Percentiles rank a stretch among this genome's conserved stretches.
Conservation (phyloP, 192 early-diverging fungal genomes). For the Rhizophlyctis rosea region DNA sequence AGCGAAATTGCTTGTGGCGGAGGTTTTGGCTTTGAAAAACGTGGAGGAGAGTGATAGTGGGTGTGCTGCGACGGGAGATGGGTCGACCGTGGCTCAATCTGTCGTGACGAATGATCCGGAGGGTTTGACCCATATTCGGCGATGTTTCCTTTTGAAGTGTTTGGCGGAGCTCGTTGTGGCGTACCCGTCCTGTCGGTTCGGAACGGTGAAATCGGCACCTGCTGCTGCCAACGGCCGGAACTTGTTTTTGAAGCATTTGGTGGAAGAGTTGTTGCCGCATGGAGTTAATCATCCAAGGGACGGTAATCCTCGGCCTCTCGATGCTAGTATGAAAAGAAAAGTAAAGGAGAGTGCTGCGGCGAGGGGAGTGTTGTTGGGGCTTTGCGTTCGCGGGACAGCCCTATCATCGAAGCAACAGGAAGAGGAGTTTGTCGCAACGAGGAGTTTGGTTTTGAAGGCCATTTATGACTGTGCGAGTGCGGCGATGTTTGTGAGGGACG, state of each 20-base stretch:
- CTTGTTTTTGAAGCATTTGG: slow-evolving; percentile 55
- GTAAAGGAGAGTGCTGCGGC: slow-evolving; percentile 38
- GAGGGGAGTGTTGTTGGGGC: slow-evolving; percentile 26
- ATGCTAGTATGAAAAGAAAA: background rate
- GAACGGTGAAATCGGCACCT: slow-evolving; percentile 53
- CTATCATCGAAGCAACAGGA: slow-evolving; percentile 44
- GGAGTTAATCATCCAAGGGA: slow-evolving; percentile 26
- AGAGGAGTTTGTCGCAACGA: slow-evolving; percentile 52
- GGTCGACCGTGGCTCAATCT: background rate
- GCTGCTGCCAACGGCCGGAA: slow-evolving; percentile 38
- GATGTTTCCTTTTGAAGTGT: slow-evolving; percentile 81
- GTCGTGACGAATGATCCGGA: background rate
- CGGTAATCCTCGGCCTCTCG: background rate
- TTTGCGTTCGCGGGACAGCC: slow-evolving; percentile 34
- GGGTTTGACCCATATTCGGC: slow-evolving; percentile 35
- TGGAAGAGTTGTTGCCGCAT: slow-evolving; percentile 68
- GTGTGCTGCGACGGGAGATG: background rate
- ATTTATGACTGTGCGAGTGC: slow-evolving; percentile 63
- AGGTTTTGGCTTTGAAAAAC: slow-evolving; percentile 41
- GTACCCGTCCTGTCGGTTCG: slow-evolving; percentile 78
- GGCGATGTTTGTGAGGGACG: slow-evolving; percentile 39
- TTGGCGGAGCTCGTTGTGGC: slow-evolving; percentile 84
- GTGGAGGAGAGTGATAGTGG: too few species aligned
- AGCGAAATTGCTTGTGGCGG: slow-evolving; percentile 51
- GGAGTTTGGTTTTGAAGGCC: slow-evolving; percentile 66